Conservation (phyloP, 1,139 yeast genomes). For the Pichia sp. region DNA sequence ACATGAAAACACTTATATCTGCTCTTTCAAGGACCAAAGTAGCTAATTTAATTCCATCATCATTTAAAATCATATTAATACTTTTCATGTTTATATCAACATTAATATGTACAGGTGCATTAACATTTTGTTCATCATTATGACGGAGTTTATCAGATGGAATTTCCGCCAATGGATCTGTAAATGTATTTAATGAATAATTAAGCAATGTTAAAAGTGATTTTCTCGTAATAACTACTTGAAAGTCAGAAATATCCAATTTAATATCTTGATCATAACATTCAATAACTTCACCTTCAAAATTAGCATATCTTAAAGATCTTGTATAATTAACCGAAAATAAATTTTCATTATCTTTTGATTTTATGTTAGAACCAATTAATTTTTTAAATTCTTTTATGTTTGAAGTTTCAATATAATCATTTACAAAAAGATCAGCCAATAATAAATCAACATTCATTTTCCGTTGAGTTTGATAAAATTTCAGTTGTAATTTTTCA, state of each 20-base stretch:
- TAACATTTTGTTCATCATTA: conserved; percentile 46
- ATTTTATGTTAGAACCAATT: conserved; percentile 54
- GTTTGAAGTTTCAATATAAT: conserved; percentile 61
- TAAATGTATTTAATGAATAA: conserved; percentile 78
- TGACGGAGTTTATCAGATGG: conserved; percentile 67
- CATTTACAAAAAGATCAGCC: conserved; percentile 63
- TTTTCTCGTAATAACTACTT: conserved; percentile 68
- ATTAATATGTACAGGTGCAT: conserved; percentile 67
- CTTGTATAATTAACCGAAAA: conserved; percentile 59
- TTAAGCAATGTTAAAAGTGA: conserved; percentile 74
- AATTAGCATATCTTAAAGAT: conserved; percentile 54
- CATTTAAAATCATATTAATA: conserved; percentile 69
- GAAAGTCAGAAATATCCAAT: conserved; percentile 74
- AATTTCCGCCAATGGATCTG: conserved; percentile 67
- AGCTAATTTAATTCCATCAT: conserved; percentile 76
- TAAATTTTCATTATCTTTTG: conserved; percentile 38
- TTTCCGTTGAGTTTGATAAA: conserved; percentile 52
- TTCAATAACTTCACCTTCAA: conserved; percentile 52
- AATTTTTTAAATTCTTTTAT: conserved; percentile 60
- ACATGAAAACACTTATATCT: conserved; percentile 52
- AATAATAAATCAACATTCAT: conserved; percentile 64
- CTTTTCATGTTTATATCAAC: conserved; percentile 68
- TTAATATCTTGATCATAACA: conserved; percentile 72
- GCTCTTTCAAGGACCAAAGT: conserved; percentile 75
- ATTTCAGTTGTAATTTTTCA: conserved; percentile 54